Evolutionary conservation across 352 stramenopile genomes (phyloP).

Genomic region (Phytopythium aichiense): DNA sequence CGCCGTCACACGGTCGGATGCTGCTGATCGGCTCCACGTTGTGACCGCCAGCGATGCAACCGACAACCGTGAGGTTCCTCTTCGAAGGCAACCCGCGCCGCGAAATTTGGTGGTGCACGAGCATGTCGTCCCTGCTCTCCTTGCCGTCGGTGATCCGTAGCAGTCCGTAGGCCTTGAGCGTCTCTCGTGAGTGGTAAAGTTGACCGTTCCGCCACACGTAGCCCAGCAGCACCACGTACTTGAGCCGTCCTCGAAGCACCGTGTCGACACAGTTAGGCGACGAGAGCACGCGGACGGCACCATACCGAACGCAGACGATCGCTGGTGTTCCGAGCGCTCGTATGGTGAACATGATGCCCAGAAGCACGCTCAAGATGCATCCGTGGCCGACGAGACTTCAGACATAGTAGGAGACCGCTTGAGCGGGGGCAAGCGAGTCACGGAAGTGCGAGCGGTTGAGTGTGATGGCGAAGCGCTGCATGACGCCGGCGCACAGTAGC

Average conservation of each 20-base stretch:
- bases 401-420: constrained; percentile 23
- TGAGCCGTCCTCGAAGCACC: constrained; percentile 11
- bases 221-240: constrained; percentile 19
- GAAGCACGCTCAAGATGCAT: constrained; percentile 17
- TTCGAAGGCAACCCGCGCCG: not conserved
- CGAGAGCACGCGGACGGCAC: constrained; percentile 7
- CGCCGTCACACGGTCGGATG: not conserved
- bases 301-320: constrained; percentile 9
- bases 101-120: not conserved
- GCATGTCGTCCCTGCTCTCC: not conserved
- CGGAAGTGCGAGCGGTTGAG: constrained; percentile 22
- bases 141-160: constrained; percentile 19
- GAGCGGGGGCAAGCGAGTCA: constrained; percentile 8
- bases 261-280: not conserved
- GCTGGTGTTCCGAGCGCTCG: constrained; percentile 17
- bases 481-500: constrained; percentile 11
- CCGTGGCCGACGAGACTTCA: constrained; percentile 27
- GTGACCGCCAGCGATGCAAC: not conserved
- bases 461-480: constrained; percentile 17
- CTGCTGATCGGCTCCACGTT: not conserved
- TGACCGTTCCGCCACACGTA: constrained; percentile 20
- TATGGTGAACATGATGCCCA: constrained; percentile 20
- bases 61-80: not conserved
- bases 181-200: constrained; percentile 19
- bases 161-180: constrained; percentile 19